Evolutionary conservation across 2,329 filamentous ascomycete genomes (phyloP).

Genomic region (Microsporum audouinii): DNA sequence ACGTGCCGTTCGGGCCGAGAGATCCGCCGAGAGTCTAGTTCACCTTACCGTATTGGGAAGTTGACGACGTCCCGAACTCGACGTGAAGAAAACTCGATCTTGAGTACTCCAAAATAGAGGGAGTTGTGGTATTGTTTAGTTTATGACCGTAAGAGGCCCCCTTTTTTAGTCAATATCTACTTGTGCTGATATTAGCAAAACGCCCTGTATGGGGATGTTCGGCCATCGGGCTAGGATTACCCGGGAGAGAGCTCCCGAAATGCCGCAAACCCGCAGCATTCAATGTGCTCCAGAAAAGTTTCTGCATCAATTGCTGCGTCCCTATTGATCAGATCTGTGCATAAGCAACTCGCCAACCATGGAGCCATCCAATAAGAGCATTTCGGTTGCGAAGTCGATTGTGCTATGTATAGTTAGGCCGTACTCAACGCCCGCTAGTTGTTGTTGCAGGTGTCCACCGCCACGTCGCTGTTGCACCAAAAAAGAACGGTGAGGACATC

Average conservation of each 20-base stretch:
- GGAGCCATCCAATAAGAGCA: neutral
- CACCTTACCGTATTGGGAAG: neutral
- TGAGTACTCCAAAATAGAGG: neutral
- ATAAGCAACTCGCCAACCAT: neutral
- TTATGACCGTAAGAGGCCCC: neutral
- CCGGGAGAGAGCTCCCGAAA: neutral
- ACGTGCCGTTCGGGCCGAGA: neutral
- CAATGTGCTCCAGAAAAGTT: neutral
- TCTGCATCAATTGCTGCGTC: neutral
- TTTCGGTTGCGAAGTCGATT: neutral
- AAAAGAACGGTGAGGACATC: no score
- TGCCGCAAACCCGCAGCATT: neutral
- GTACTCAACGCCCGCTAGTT: neutral
- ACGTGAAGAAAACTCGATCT: neutral
- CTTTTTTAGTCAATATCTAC: neutral
- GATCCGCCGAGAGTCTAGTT: neutral
- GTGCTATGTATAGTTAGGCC: no score
- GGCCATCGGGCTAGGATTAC: neutral
- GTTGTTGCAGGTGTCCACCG: neutral
- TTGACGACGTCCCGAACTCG: neutral
- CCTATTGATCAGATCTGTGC: neutral
- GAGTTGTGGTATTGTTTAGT: neutral
- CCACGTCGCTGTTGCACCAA: no score
- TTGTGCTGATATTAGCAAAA: no score
- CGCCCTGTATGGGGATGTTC: neutral